Conservation (phyloP, 805 yeast genomes). For the Sugiyamaella floridensis region DNA sequence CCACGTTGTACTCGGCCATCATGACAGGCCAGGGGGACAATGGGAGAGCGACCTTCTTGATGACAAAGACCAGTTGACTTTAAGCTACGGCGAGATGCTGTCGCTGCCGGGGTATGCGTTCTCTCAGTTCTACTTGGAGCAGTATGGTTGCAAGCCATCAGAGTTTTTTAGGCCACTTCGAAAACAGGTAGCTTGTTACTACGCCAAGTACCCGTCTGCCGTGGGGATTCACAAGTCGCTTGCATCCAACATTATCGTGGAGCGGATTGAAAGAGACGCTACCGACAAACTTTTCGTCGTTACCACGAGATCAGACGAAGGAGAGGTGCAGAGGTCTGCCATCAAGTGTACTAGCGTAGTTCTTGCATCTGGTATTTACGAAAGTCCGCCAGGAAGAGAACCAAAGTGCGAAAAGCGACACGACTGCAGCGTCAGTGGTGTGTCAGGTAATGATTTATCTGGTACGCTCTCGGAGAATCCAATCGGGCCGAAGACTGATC, state of each 20-base stretch:
- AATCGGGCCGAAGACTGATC: background rate
- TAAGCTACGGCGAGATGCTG: constrained; percentile 31
- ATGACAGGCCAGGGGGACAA: constrained; percentile 28
- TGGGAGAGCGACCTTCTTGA: constrained; percentile 24
- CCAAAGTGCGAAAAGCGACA: too few species aligned
- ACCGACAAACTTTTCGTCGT: background rate
- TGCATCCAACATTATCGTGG: constrained; percentile 13
- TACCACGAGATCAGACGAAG: background rate
- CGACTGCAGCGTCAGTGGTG: too few species aligned
- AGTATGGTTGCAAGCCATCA: constrained; percentile 8
- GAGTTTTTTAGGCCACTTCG: constrained; percentile 26
- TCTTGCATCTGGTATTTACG: constrained; percentile 26
- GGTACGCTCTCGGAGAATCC: background rate
- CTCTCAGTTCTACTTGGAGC: constrained; percentile 16
- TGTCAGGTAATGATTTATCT: too few species aligned
- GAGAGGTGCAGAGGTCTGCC: background rate
- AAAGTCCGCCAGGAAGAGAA: constrained; percentile 10
- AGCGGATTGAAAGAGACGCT: background rate
- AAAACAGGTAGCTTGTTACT: constrained; percentile 25
- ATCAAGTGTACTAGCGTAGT: constrained; percentile 10
- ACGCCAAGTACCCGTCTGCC: constrained; percentile 20
- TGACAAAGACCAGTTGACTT: constrained; percentile 13
- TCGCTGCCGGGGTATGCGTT: constrained; percentile 30
- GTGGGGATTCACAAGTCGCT: constrained; percentile 21
- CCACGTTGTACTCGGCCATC: constrained; percentile 24